Evolutionary conservation across 2,329 filamentous ascomycete species (phyloP).

Genomic region (Elsinoe necatrix): DNA sequence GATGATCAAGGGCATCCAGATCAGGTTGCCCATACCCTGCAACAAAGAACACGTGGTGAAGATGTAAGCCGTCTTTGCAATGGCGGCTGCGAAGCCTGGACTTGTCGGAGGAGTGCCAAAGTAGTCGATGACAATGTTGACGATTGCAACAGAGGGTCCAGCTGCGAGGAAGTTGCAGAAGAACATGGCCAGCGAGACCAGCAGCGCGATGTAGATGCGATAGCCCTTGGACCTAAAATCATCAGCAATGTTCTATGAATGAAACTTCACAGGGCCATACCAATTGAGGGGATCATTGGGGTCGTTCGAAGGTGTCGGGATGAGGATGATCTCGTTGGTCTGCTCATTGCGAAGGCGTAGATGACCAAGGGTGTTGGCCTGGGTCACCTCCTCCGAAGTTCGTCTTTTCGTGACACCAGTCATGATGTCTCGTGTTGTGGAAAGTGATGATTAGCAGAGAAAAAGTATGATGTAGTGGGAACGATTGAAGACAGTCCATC

Average conservation of each 20-base stretch:
- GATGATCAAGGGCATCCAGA: slow-evolving; percentile 34
- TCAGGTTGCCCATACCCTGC: slow-evolving; percentile 35
- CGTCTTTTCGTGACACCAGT: background rate
- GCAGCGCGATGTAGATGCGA: slow-evolving; percentile 43
- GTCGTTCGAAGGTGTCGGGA: slow-evolving; percentile 43
- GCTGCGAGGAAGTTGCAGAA: slow-evolving; percentile 51
- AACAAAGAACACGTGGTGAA: slow-evolving; percentile 45
- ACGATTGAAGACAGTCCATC: background rate
- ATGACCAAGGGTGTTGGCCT: slow-evolving; percentile 13
- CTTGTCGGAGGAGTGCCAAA: slow-evolving; percentile 32
- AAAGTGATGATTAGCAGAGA: background rate
- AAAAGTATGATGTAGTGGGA: background rate
- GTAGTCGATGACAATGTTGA: slow-evolving; percentile 40
- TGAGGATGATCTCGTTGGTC: slow-evolving; percentile 37
- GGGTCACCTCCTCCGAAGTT: slow-evolving; percentile 4
- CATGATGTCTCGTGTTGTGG: background rate
- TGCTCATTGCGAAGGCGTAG: slow-evolving; percentile 17
- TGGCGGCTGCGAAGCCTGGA: slow-evolving; percentile 27
- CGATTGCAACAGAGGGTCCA: slow-evolving; percentile 46
- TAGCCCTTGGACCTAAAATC: slow-evolving; percentile 36
- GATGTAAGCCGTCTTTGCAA: slow-evolving; percentile 44
- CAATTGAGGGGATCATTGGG: slow-evolving; percentile 45
- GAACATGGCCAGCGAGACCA: slow-evolving; percentile 47
- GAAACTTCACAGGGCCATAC: background rate
- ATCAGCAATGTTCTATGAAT: slow-evolving; percentile 39